Base-by-base conservation (phyloP, 768 basidiomycete genomes). In the Macrolepiota dolichaula region DNA sequence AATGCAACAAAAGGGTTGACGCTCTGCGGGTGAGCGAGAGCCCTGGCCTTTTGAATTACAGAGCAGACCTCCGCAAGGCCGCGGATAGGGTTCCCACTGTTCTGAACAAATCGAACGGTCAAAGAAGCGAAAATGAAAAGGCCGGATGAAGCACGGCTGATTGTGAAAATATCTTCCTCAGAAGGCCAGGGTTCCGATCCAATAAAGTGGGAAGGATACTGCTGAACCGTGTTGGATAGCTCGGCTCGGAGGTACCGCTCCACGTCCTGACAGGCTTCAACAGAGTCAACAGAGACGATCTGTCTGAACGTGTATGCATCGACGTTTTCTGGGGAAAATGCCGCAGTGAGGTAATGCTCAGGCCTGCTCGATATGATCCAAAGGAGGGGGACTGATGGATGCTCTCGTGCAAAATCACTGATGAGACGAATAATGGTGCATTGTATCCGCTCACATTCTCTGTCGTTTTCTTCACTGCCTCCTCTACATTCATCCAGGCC, bases 101-200 rank as follows among this genome's bases (percentile, higher is more conserved):
- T 46, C 6, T 24, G 22, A 38, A 74, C 63, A 53, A 70, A 71
- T 50, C 65, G 66, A 37, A 72, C 66, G 10, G 71, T 68, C 2
- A 71, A 68, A 1, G 66, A 64, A 1, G 72, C 69, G 55, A 73
- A 74, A 7, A 71, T 67, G 42, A 68, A 74, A 38, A 71, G 70
- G 0, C 73, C 73, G 1, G 67, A 64, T 12, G 71, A 64, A 11
- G 66, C 60, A 5, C 32, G n/a, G 29, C 65, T 52, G n/a, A 66
- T 60, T 12, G 10, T 64, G 5, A 46, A 24, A 13, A 66, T 59
- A 19, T 62, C 64, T 0, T 50, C 35, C 9, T 62, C 51, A 5
- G 65, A 22, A n/a, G 61, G 55, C 61, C 61, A 62, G 24, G 24
- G 17, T 11, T 38, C 24, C 6, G 50, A 32, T 44, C n/a, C 42